Conservation (phyloP, 2,329 filamentous ascomycete species). For the Fusarium brevicatenulatum region DNA sequence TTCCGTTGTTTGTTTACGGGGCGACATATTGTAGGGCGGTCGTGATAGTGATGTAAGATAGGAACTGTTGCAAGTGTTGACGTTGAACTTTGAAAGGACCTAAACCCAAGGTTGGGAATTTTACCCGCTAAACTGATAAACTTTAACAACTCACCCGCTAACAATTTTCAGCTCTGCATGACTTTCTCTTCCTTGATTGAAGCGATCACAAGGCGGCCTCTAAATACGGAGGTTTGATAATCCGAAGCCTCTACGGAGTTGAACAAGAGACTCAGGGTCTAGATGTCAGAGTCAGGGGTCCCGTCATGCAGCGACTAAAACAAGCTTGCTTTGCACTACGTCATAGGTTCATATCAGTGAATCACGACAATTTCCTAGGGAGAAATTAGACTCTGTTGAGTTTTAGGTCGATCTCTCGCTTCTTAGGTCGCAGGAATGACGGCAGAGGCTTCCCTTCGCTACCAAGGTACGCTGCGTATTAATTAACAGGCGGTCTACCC, state of each 20-base stretch:
- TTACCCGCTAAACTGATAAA: background rate
- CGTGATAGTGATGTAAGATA: background rate
- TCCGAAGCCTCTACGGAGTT: background rate
- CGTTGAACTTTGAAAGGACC: background rate
- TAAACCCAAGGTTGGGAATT: background rate
- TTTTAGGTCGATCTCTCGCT: conserved; percentile 3
- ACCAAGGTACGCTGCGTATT: background rate
- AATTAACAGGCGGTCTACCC: conserved; percentile 10
- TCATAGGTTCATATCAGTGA: conserved; percentile 26
- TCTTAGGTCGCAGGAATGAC: conserved; percentile 21
- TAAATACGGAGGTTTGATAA: background rate
- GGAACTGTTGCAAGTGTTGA: background rate
- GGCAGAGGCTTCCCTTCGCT: conserved; percentile 26
- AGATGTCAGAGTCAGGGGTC: conserved; percentile 11
- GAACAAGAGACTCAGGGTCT: background rate
- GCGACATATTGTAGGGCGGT: background rate
- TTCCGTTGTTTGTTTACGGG: background rate
- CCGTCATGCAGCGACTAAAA: conserved; percentile 21
- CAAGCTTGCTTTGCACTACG: conserved; percentile 32
- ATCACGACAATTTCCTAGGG: conserved; percentile 30
- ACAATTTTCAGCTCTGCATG: background rate
- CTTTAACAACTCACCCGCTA: background rate
- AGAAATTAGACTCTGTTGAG: background rate
- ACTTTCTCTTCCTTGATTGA: background rate
- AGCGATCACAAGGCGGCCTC: background rate